Base-by-base conservation (phyloP, 176 grass and related monocot species). In the Oryza punctata region DNA sequence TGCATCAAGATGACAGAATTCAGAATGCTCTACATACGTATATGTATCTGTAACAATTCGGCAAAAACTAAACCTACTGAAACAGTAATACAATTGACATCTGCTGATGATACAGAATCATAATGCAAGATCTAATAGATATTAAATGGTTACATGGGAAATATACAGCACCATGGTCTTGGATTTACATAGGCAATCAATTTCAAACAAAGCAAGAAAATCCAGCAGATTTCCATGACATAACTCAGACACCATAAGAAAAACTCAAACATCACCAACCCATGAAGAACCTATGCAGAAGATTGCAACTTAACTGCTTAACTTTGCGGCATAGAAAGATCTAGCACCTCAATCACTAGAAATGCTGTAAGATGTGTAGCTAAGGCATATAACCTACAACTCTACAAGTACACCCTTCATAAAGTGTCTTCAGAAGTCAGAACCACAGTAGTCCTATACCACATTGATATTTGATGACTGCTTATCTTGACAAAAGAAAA, bases 1-100 rank as follows among this genome's bases (percentile, higher is more conserved):
- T 98, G 76, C 79, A 87, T 72, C 5, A 70, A 85, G 23, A 49
- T 38, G 46, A 3, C 30, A 10, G 25, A 0, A 15, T 64, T 80
- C 1, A 81, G 8, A 54, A 21, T 63, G 69, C 3, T 63, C 6
- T 57, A 7, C 46, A 44, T 8, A 29, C 24, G n/a, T n/a, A 26
- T 26, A 8, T 44, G n/a, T 7, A 45, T 15, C 14, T 44, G 23
- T 19, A 32, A 47, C 33, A 43, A 45, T 76, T 70, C 24, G 12
- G 7, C 7, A 10, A 18, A 65, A 10, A 78, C 12, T 65, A 29
- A 44, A 88, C 50, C 24, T 64, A 46, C 35, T 32, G 74, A 35
- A 65, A 57, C n/a, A 76, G 18, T 19, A 1, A 16, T 57, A 21
- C 19, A 21, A 57, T 57, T 6, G 52, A n/a, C 52, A n/a, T 57